Base-by-base conservation (phyloP, 768 basidiomycete genomes). In the Crassisporium funariophilum region DNA sequence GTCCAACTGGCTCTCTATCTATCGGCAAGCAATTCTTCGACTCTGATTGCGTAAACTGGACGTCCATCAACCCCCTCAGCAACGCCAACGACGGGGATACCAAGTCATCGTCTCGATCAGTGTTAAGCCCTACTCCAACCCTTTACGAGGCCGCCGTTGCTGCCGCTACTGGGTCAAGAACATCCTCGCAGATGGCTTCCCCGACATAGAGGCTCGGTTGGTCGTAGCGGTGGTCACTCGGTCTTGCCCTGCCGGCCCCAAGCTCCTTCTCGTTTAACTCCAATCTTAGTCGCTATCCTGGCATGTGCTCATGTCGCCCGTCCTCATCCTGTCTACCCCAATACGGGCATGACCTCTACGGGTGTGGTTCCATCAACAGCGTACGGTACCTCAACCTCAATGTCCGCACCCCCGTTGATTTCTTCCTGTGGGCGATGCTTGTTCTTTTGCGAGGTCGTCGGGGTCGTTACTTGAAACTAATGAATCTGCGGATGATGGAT, bases 381-480 rank as follows among this genome's bases (percentile, higher is more conserved):
- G 52, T 87, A 86, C 2, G 88, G 84, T 12, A 89, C 61, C 3
- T 64, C 58, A 12, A 63, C 56, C n/a, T 48, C 44, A 21, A 61
- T 54, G 4, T 52, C 63, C 3, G 53, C 50, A 0, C 41, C 68
- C 5, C 67, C 77, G 16, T 71, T 72, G 85, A 98, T 91, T 64
- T 98, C 95, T 60, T 98, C 95, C 93, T 0, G 93, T 95, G 0
- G 95, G 95, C 95, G 95, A 98, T 0, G 95, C 98, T 65, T 99
- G 95, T 59, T 99, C 95, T 62, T 95, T 97, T 25, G 78, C 82
- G 67, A 97, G 77, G 46, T 91, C 85, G 58, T 98, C 94, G 4
- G 88, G 90, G 17, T 89, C 83, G 63, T 95, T 94, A 40, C 79
- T 85, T 1, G 92, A 93, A 10, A 90, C 79, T 39, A 98, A 70